Evolutionary conservation across 495 filamentous ascomycete genomes (phyloP).

Genomic region (Tuber calosporum): DNA sequence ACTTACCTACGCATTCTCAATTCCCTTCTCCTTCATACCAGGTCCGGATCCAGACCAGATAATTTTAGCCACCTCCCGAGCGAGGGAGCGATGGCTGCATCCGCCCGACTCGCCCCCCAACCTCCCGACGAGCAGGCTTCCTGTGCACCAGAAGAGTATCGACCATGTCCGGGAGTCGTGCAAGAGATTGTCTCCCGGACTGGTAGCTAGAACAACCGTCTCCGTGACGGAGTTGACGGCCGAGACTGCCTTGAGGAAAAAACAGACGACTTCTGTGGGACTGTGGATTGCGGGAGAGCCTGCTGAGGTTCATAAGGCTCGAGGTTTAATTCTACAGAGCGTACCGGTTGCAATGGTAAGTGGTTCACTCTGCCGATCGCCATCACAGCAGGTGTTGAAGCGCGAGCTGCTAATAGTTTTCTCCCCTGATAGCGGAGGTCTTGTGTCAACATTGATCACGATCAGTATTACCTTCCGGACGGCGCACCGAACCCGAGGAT

Average conservation of each 20-base stretch:
- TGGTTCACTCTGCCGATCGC: constrained; percentile 7
- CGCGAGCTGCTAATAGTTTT: constrained; percentile 19
- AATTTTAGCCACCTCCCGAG: constrained; percentile 74
- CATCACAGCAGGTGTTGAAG: neutral
- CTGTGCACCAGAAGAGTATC: constrained; percentile 79
- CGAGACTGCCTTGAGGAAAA: constrained; percentile 28
- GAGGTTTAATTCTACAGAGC: constrained; percentile 39
- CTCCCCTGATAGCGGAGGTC: constrained; percentile 67
- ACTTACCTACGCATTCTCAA: constrained; percentile 73
- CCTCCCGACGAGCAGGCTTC: constrained; percentile 65
- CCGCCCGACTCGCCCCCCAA: constrained; percentile 77
- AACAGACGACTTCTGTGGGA: constrained; percentile 34
- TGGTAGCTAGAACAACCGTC: constrained; percentile 67
- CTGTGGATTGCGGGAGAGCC: constrained; percentile 33
- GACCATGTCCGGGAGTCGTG: constrained; percentile 68
- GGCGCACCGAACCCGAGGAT: constrained; percentile 61
- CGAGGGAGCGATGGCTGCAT: constrained; percentile 82
- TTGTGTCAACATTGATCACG: constrained; percentile 82
- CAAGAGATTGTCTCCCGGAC: constrained; percentile 59
- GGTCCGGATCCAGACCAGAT: constrained; percentile 89
- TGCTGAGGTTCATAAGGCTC: constrained; percentile 12
- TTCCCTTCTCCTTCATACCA: constrained; percentile 84
- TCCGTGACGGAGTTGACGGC: constrained; percentile 63
- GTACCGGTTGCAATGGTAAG: constrained; percentile 35
- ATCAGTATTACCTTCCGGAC: constrained; percentile 72